Evolutionary conservation across 2,329 filamentous ascomycete species (phyloP).

Genomic region (Clarireedia monteithiana): DNA sequence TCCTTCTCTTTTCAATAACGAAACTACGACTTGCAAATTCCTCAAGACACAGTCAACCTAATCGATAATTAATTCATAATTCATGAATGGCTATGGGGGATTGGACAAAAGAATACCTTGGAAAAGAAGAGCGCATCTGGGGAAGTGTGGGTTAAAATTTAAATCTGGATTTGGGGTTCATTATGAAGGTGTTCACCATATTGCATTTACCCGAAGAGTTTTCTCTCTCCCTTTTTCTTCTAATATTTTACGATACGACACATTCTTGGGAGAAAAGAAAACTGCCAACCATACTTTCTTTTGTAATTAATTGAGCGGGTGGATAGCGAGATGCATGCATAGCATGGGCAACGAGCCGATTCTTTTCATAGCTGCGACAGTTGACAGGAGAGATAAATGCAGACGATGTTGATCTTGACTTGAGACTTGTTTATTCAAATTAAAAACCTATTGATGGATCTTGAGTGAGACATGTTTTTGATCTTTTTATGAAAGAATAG

Average conservation of each 20-base stretch:
- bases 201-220: background rate
- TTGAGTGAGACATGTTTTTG: no score
- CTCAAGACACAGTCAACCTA: background rate
- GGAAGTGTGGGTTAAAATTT: background rate
- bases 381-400: no score
- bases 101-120: background rate
- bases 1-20: background rate
- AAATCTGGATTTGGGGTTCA: background rate
- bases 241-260: background rate
- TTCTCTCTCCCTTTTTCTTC: background rate
- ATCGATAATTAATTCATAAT: background rate
- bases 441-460: no score
- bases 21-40: background rate
- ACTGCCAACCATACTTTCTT: no score
- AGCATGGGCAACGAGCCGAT: no score
- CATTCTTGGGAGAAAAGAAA: background rate
- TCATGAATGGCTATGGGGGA: background rate
- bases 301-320: no score
- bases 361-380: no score
- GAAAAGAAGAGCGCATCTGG: no score
- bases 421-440: no score
- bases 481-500: no score
- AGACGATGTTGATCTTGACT: no score
- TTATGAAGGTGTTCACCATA: background rate
- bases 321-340: no score